Conservation (phyloP, 2,329 filamentous ascomycete species). For the Diaporthe citriasiana region DNA sequence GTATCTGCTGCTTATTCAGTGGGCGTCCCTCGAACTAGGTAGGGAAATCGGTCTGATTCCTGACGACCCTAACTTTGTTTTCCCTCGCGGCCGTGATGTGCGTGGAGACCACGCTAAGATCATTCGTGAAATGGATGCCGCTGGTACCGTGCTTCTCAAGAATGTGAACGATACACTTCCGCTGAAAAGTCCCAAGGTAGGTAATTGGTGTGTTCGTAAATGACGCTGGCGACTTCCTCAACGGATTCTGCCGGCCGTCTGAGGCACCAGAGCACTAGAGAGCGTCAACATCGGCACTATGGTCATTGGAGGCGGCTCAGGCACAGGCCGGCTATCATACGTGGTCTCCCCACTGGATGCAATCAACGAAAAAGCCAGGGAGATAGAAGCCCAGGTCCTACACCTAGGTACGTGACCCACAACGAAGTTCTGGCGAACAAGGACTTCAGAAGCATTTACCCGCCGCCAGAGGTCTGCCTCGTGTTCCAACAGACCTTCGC, state of each 20-base stretch:
- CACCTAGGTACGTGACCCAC: slow-evolving; percentile 26
- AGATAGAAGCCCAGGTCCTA: slow-evolving; percentile 17
- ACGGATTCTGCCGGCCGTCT: background rate
- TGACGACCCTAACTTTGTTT: slow-evolving; percentile 54
- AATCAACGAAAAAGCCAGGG: slow-evolving; percentile 1
- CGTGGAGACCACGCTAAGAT: slow-evolving; percentile 20
- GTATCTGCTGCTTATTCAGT: slow-evolving; percentile 1
- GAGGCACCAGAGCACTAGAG: background rate
- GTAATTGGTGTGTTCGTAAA: slow-evolving; percentile 64
- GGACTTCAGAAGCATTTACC: slow-evolving; percentile 61
- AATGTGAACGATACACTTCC: slow-evolving; percentile 65
- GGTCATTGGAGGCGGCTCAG: slow-evolving; percentile 69
- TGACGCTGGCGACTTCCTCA: slow-evolving; percentile 68
- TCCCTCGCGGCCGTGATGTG: slow-evolving; percentile 57
- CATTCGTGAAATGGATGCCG: slow-evolving; percentile 25
- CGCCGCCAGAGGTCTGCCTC: slow-evolving; percentile 70
- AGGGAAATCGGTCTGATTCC: slow-evolving; percentile 53
- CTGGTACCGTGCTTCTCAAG: slow-evolving; percentile 68
- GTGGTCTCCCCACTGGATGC: slow-evolving; percentile 67
- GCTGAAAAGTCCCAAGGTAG: slow-evolving; percentile 58
- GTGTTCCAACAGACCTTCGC: slow-evolving; percentile 69
- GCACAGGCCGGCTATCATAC: slow-evolving; percentile 69
- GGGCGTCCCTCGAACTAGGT: background rate
- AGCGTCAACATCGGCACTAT: slow-evolving; percentile 10
- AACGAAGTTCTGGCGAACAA: slow-evolving; percentile 48